Evolutionary conservation across 2,329 filamentous ascomycete species (phyloP).

Genomic region (Aspergillus melleus): DNA sequence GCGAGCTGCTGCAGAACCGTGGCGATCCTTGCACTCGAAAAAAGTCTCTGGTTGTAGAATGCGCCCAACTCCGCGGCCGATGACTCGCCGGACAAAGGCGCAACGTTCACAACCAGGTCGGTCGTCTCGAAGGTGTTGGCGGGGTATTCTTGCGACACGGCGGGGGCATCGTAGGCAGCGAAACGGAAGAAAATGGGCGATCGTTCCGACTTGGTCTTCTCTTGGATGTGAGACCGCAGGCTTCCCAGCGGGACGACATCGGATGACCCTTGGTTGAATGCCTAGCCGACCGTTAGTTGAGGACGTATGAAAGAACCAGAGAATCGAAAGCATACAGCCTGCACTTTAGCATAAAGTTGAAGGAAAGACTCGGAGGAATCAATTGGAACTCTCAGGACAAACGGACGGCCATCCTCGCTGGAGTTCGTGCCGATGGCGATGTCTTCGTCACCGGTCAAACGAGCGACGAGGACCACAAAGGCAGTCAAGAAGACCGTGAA

Average conservation of each 20-base stretch:
- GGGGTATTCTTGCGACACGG: conserved; percentile 41
- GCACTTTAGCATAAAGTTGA: conserved; percentile 41
- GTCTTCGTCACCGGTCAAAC: conserved; percentile 51
- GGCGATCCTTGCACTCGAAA: conserved; percentile 47
- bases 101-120: conserved; percentile 43
- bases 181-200: conserved; percentile 48
- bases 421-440: conserved; percentile 49
- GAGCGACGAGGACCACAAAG: conserved; percentile 45
- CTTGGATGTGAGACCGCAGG: conserved; percentile 43
- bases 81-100: conserved; percentile 24
- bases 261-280: conserved; percentile 41
- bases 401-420: conserved; percentile 45
- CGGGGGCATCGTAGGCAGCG: conserved; percentile 48
- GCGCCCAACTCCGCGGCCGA: conserved; percentile 35
- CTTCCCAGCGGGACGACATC: conserved; percentile 45
- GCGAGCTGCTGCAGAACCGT: conserved; percentile 46
- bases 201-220: conserved; percentile 40
- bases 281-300: conserved; percentile 25
- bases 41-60: conserved; percentile 48
- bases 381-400: conserved; percentile 46
- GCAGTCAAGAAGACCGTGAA: conserved; percentile 47
- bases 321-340: conserved; percentile 32
- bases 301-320: background rate
- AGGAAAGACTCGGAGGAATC: conserved; percentile 42
- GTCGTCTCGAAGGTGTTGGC: conserved; percentile 47